phyloP scores from a whole-genome alignment of 768 basidiomycete genomes.

The Lanmaoa rubissima region DNA sequence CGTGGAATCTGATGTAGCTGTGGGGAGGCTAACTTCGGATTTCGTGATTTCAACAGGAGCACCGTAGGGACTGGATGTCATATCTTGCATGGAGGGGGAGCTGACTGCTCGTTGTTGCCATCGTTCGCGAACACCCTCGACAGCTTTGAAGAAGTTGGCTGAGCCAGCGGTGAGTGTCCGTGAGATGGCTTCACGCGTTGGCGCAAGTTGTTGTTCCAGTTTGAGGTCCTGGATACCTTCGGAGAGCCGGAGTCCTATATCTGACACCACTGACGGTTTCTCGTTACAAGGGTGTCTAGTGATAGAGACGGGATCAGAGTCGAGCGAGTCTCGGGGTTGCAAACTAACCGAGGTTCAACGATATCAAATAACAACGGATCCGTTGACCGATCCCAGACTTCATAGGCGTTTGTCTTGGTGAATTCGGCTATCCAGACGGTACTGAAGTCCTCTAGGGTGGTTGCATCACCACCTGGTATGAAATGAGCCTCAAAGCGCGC shows the following conservation, averaged over 20 bases:
- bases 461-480: constrained; percentile 49
- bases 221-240: constrained; percentile 95
- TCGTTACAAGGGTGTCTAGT: constrained; percentile 90
- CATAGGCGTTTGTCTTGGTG: constrained; percentile 81
- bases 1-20: constrained; percentile 6
- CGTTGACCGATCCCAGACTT: constrained; percentile 87
- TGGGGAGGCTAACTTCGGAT: constrained; percentile 25
- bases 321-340: not conserved
- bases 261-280: constrained; percentile 84
- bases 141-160: constrained; percentile 81
- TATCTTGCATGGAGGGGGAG: constrained; percentile 26
- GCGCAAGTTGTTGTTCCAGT: constrained; percentile 90
- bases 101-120: constrained; percentile 49
- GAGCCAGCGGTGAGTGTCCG: constrained; percentile 74
- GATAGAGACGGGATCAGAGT: not conserved
- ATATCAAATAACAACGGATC: constrained; percentile 95
- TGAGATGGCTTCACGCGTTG: constrained; percentile 85
- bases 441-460: constrained; percentile 77
- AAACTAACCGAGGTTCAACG: constrained; percentile 77
- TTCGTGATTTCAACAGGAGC: constrained; percentile 31
- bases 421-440: constrained; percentile 87
- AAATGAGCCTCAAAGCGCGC: constrained; percentile 20
- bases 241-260: constrained; percentile 86
- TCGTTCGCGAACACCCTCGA: constrained; percentile 82
- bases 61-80: constrained; percentile 16